Conservation (phyloP, 2,329 filamentous ascomycete species). For the Calonectria multiphialidica region DNA sequence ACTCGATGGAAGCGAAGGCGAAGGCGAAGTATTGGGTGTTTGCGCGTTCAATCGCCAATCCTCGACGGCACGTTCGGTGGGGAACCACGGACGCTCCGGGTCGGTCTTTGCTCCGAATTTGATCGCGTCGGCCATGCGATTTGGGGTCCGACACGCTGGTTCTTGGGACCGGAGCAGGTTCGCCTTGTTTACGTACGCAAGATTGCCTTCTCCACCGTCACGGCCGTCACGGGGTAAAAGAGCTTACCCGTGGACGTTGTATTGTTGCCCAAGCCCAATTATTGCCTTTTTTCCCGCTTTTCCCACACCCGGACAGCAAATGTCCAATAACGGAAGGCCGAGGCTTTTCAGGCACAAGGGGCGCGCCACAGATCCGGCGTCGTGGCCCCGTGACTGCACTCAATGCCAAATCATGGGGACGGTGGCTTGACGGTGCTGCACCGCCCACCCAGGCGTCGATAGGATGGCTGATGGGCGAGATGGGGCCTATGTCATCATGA, state of each 20-base stretch:
- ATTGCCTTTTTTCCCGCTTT: neutral
- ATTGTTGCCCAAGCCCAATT: neutral
- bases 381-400: conserved; percentile 9
- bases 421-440: conserved; percentile 19
- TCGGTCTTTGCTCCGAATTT: conserved; percentile 5
- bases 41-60: neutral
- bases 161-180: neutral
- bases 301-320: neutral
- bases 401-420: conserved; percentile 2
- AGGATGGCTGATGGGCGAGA: neutral
- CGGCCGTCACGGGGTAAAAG: neutral
- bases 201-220: conserved; percentile 2
- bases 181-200: conserved; percentile 1
- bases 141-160: neutral
- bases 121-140: conserved; percentile 1
- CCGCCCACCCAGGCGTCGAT: conserved; percentile 13
- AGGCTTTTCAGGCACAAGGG: conserved; percentile 15
- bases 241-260: conserved; percentile 1
- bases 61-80: neutral
- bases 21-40: neutral
- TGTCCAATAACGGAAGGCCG: neutral
- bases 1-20: conserved; percentile 9
- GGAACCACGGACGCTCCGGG: neutral
- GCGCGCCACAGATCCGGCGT: conserved; percentile 16
- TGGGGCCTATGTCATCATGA: conserved; percentile 5